Percentiles rank a stretch among this genome's conserved stretches.
Evolutionary conservation across 441 rosid species (phyloP).

Genomic region (Macaranga tanarius): DNA sequence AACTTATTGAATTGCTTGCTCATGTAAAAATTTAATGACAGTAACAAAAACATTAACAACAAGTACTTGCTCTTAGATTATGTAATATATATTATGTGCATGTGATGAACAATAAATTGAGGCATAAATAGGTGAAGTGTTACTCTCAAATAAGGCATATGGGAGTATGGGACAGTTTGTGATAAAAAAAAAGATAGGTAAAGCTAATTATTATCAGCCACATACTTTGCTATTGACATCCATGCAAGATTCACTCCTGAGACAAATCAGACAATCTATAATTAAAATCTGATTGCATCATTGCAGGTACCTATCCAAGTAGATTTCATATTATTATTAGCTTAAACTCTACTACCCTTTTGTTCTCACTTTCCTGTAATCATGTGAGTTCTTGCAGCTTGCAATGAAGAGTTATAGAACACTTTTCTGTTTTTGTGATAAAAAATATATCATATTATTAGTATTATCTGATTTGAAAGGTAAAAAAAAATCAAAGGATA

Average conservation of each 20-base stretch:
- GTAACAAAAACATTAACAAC: not conserved
- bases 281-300: not conserved
- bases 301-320: not conserved
- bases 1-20: not conserved
- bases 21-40: not conserved
- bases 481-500: not conserved
- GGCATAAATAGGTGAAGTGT: conserved; percentile 7
- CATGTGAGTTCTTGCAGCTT: too few relatives aligned
- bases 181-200: not conserved
- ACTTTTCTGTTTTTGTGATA: too few relatives aligned
- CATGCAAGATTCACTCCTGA: conserved; percentile 11
- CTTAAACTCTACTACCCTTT: not conserved
- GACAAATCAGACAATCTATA: conserved; percentile 8
- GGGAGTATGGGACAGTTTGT: conserved; percentile 5
- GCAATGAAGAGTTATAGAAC: too few relatives aligned
- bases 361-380: not conserved
- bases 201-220: conserved; percentile 1
- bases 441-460: too few relatives aligned
- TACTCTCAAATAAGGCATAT: conserved; percentile 5
- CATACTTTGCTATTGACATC: not conserved
- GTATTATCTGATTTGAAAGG: too few relatives aligned
- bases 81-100: too few relatives aligned
- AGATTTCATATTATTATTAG: not conserved
- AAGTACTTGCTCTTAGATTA: not conserved
- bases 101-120: not conserved